These are phyloP conservation scores for Mallotus repandus DNA, from an alignment of 441 rosid genomes.

Conservation along the genomic window DNA sequence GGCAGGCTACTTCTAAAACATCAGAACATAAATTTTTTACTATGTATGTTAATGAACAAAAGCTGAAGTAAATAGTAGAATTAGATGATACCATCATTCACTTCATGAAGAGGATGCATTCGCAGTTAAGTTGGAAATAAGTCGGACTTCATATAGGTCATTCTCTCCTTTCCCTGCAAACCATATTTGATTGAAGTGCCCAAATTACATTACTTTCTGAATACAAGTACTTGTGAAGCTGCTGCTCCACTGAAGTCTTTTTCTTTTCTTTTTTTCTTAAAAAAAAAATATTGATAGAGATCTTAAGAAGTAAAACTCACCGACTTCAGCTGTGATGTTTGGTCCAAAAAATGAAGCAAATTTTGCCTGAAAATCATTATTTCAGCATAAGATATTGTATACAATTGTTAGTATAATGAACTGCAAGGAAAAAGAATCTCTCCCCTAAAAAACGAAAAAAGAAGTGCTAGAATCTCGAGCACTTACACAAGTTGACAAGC, in stretches of 20 bases:
- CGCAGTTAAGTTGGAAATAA: conserved; percentile 55
- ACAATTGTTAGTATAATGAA: conserved; percentile 7
- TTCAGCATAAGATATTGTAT: conserved; percentile 7
- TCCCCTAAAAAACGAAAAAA: not conserved
- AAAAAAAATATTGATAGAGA: not conserved
- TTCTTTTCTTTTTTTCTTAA: no score
- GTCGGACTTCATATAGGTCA: conserved; percentile 68
- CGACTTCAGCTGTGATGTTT: conserved; percentile 72
- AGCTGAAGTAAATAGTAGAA: conserved; percentile 20
- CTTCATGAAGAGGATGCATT: conserved; percentile 44
- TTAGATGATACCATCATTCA: conserved; percentile 13
- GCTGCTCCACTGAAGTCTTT: not conserved
- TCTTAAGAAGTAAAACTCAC: conserved; percentile 39
- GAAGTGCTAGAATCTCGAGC: not conserved
- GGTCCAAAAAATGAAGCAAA: conserved; percentile 95
- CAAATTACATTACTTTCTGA: not conserved
- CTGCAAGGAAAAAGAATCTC: not conserved
- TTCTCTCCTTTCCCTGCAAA: conserved; percentile 66
- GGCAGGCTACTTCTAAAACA: conserved; percentile 12
- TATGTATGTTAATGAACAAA: not conserved
- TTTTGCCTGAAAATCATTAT: conserved; percentile 57
- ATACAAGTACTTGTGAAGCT: not conserved
- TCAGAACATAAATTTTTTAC: conserved; percentile 19
- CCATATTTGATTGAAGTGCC: conserved; percentile 9
- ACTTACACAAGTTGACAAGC: not conserved